These are phyloP conservation scores for Adiantum capillusveneris DNA, from an alignment of 75 land plant genomes.

Conservation along the genomic window DNA sequence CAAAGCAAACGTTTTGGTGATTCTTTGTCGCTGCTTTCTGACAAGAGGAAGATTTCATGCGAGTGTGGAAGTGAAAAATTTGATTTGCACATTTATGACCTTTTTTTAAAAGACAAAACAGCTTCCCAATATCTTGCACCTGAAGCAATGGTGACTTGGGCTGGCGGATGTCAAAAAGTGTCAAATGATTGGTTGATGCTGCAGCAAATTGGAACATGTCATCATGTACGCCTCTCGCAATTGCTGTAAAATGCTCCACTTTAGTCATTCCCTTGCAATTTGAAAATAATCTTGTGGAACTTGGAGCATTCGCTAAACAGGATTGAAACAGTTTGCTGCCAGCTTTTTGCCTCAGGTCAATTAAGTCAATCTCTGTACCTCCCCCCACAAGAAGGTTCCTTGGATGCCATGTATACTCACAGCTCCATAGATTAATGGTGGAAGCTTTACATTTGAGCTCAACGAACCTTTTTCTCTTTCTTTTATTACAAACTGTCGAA, in stretches of 20 bases:
- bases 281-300: background rate
- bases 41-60: background rate
- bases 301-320: background rate
- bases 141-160: conserved; percentile 54
- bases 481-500: background rate
- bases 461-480: background rate
- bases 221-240: conserved; percentile 40
- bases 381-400: conserved; percentile 53
- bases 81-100: too few relatives aligned
- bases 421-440: conserved; percentile 38
- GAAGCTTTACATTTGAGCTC: background rate
- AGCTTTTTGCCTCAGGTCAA: conserved; percentile 51
- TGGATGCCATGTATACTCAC: conserved; percentile 76
- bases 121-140: conserved; percentile 6
- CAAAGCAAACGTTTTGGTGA: background rate
- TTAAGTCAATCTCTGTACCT: conserved; percentile 30
- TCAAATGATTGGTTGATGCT: conserved; percentile 34
- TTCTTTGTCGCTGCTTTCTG: background rate
- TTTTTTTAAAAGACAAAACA: too few relatives aligned
- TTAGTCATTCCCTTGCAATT: conserved; percentile 5
- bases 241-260: conserved; percentile 41
- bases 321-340: conserved; percentile 9
- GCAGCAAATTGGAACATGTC: conserved; percentile 40
- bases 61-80: too few relatives aligned
- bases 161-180: conserved; percentile 58